phyloP scores from a whole-genome alignment of 768 basidiomycete species.

The Kwoniella dendrophila region DNA sequence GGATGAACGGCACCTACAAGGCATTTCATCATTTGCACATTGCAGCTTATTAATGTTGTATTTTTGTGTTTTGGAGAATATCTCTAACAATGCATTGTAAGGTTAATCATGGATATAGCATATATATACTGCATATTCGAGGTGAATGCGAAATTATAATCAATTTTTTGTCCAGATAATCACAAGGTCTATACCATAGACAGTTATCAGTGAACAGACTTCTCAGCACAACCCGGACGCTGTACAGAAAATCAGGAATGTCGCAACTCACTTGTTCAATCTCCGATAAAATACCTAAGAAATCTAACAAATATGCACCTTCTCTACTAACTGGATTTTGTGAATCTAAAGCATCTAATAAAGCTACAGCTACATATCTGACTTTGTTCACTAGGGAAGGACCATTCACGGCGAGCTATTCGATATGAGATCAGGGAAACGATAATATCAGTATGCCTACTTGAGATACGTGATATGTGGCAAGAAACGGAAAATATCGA shows the following conservation, averaged over 20 bases:
- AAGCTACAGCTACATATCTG: constrained; percentile 12
- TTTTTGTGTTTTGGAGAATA: too few relatives aligned
- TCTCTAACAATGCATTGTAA: too few relatives aligned
- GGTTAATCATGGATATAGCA: too few relatives aligned
- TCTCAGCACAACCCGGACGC: too few relatives aligned
- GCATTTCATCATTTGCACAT: too few relatives aligned
- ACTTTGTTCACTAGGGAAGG: constrained; percentile 18
- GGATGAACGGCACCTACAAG: too few relatives aligned
- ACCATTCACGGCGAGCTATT: constrained; percentile 17
- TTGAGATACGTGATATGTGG: background rate
- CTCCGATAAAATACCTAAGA: constrained; percentile 13
- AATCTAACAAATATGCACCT: constrained; percentile 12
- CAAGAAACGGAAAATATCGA: background rate
- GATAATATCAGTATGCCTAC: background rate
- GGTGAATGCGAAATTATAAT: too few relatives aligned
- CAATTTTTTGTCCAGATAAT: background rate
- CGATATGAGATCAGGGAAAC: background rate
- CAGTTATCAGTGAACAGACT: background rate
- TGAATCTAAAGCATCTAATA: constrained; percentile 12
- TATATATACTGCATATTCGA: too few relatives aligned
- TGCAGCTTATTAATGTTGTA: too few relatives aligned
- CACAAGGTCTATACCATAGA: constrained; percentile 1
- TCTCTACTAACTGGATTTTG: constrained; percentile 9
- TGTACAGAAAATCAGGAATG: too few relatives aligned
- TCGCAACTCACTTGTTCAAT: constrained; percentile 10